Base-by-base conservation (phyloP, 2,329 filamentous ascomycete genomes). In the Xylariaceae sp. region DNA sequence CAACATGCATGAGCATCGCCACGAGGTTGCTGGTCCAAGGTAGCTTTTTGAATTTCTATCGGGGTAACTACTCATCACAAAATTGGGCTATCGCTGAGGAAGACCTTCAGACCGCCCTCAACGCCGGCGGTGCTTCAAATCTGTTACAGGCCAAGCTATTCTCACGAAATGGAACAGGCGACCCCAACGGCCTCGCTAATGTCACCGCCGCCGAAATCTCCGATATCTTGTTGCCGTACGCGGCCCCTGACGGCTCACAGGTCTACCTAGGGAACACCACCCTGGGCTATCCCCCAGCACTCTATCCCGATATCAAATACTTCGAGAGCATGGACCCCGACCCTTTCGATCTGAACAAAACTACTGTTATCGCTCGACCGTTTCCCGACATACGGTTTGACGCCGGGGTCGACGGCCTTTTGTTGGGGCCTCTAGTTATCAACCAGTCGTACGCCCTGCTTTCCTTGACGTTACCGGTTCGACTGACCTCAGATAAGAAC, bases 271-370 rank as follows among this genome's bases (percentile, higher is more conserved):
- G 86, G 46, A 80, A 59, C 42, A 65, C 70, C 1, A 73, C 73
- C 3, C 71, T 77, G n/a, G 89, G 89, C 37, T 95, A 86, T 60
- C 88, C 90, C 10, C 76, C 84, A 0, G 69, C 71, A 2, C 77
- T 95, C 2, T 95, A 90, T 65, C 91, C 91, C 0, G 91, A 91
- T 62, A 79, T 95, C 54, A 88, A 85, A 0, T 89, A 89, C 64
- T 66, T 71, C 39, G 67, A 75, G 55, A 73, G 77, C 9, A 68
- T 70, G 18, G 63, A 68, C 29, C 67, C 70, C 8, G 80, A 76
- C 56, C 65, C 65, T 2, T 65, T 68, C 46, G 67, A 73, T 41
- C 71, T 72, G 21, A 68, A 72, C 30, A 74, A 75, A 1, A 70
- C 70, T 13, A 70, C 73, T 37, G 72, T 71, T 52, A 66, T 72